Base-by-base conservation (phyloP, 208 protist species). In the Crithidia mellificae region DNA sequence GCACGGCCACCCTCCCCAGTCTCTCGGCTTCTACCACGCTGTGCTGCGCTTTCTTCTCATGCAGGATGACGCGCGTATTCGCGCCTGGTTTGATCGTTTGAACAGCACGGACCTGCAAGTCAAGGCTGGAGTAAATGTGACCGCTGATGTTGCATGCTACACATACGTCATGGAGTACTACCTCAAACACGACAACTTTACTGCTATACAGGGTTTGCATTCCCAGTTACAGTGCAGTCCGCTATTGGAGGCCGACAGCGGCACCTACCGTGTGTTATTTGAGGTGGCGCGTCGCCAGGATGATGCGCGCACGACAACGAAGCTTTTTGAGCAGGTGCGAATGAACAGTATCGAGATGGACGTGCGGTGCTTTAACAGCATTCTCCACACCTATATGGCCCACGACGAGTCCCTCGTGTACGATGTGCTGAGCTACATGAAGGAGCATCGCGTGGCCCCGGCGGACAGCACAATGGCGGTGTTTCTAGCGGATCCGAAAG, bases 391-490 rank as follows among this genome's bases (percentile, higher is more conserved):
- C 8, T 90, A 95, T 59, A 59, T 88, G 11, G 38, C 58, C 7
- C 68, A 87, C 44, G 72, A 86, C 30, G 72, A 77, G 27, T 41
- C 70, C 1, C 85, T 81, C 29, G 74, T 95, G 14, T 95, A 84
- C 61, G 83, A 87, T 19, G 88, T 97, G 24, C 67, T 97, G 17
- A 66, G 67, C 8, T 82, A 95, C 46, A 97, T 97, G 93, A 85
- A 87, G 29, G 51, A 72, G 17, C 83, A 88, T 38, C 36, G 78
- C 39, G 59, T 96, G 17, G 59, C 78, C 1, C 72, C 86, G 2
- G 75, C 61, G 22, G 78, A 88, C 2, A 87, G 51, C 34, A 95
- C 93, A 4, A 68, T 96, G 49, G 83, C 80, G 12, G 84, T 94
- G 32, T 84, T 97, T 49, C 71, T 96, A 20, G 57, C 78, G 25